Evolutionary conservation across 2,329 filamentous ascomycete species (phyloP).

Genomic region (Fragosphaeria purpurea): DNA sequence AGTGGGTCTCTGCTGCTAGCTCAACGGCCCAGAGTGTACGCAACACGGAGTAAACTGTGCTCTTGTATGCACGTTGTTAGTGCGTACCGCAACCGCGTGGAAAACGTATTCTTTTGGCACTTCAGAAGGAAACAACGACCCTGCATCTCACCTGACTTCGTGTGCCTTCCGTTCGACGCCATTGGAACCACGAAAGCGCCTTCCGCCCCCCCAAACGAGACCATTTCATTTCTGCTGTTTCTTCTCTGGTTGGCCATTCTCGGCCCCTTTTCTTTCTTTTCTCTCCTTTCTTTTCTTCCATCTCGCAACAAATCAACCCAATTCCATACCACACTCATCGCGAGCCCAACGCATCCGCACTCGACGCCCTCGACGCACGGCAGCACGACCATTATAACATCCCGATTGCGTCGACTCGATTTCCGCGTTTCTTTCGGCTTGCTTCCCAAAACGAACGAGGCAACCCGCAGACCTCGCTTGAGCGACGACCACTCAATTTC

Average conservation of each 20-base stretch:
- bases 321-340: constrained; percentile 14
- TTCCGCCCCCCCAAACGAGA: neutral
- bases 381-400: constrained; percentile 13
- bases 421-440: constrained; percentile 7
- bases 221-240: neutral
- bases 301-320: constrained; percentile 7
- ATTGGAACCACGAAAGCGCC: constrained; percentile 6
- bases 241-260: neutral
- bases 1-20: constrained; percentile 5
- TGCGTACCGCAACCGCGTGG: no score
- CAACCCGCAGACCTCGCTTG: constrained; percentile 1
- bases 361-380: neutral
- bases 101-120: no score
- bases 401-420: constrained; percentile 2
- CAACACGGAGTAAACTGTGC: no score
- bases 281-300: neutral
- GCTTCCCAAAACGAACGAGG: constrained; percentile 6
- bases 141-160: constrained; percentile 17
- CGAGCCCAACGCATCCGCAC: constrained; percentile 13
- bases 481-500: neutral
- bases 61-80: no score
- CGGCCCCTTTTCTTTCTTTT: neutral
- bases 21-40: no score
- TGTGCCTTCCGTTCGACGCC: constrained; percentile 7
- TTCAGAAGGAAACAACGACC: constrained; percentile 3